Percentiles rank a stretch among this genome's conserved stretches.
phyloP scores from a whole-genome alignment of 2,329 filamentous ascomycete species.

The Diaporthe longicolla region DNA sequence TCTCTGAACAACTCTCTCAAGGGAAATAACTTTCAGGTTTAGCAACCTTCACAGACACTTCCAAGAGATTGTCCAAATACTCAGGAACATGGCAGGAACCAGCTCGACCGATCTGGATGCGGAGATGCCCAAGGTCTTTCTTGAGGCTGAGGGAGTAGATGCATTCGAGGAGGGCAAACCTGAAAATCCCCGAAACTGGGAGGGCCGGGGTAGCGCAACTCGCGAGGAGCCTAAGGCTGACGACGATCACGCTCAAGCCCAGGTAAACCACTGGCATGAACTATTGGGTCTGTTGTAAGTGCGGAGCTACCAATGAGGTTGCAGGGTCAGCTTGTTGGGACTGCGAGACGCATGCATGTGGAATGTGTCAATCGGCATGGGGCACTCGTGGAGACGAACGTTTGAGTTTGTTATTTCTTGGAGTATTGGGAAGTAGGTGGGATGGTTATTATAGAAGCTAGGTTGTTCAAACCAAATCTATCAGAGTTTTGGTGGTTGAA shows the following conservation, averaged over 20 bases:
- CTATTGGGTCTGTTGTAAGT: background rate
- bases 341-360: background rate
- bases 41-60: constrained; percentile 1
- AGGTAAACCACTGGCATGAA: background rate
- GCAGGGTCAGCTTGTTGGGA: background rate
- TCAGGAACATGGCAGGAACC: constrained; percentile 11
- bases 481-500: background rate
- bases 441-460: background rate
- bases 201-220: background rate
- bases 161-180: background rate
- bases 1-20: background rate
- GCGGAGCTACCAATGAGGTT: background rate
- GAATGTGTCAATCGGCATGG: background rate
- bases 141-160: background rate
- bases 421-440: background rate
- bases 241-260: too few species aligned
- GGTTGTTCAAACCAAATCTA: background rate
- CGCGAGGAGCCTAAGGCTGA: background rate
- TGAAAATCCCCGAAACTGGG: background rate
- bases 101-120: background rate
- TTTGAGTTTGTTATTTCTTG: background rate
- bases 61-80: background rate
- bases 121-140: background rate
- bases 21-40: background rate
- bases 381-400: background rate